Percentiles rank a stretch among this genome's conserved stretches.
These are phyloP conservation scores for Castanospermum australe DNA, from an alignment of 306 rosid species.

Conservation along the genomic window DNA sequence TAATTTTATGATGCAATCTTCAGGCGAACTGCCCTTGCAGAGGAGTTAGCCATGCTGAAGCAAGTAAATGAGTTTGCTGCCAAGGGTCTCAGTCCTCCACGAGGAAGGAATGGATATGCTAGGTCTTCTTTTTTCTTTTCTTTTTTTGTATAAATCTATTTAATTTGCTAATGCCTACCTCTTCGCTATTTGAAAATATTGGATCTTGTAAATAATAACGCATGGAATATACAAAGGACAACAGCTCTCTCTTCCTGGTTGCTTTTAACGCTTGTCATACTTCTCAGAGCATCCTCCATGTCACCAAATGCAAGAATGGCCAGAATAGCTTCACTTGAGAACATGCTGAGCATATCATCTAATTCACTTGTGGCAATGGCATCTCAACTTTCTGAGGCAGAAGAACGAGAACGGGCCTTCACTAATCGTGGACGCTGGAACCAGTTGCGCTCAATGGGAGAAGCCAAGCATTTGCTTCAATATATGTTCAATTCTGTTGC, in stretches of 20 bases:
- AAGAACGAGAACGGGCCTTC: slow-evolving; percentile 91
- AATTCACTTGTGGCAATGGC: slow-evolving; percentile 99
- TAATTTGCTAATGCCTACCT: not conserved
- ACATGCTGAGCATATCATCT: slow-evolving; percentile 88
- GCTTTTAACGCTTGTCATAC: slow-evolving; percentile 34
- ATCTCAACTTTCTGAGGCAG: slow-evolving; percentile 98
- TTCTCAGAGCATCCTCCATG: slow-evolving; percentile 81
- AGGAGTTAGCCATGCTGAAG: slow-evolving; percentile 85
- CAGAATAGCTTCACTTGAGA: slow-evolving; percentile 88
- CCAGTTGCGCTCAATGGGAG: slow-evolving; percentile 96
- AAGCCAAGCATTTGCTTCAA: slow-evolving; percentile 90
- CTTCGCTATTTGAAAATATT: not conserved
- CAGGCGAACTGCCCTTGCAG: slow-evolving; percentile 95
- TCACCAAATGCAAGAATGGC: slow-evolving; percentile 92
- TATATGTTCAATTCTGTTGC: slow-evolving; percentile 88
- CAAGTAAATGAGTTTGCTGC: slow-evolving; percentile 81
- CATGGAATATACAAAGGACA: slow-evolving; percentile 10
- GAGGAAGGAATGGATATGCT: slow-evolving; percentile 84
- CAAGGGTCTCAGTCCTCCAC: slow-evolving; percentile 90
- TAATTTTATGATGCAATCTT: slow-evolving; percentile 26
- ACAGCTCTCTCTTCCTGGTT: slow-evolving; percentile 18
- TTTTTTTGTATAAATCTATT: slow-evolving; percentile 1
- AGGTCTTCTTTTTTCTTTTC: slow-evolving; percentile 44
- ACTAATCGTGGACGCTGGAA: slow-evolving; percentile 93
- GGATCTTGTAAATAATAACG: slow-evolving; percentile 8